phyloP scores from a whole-genome alignment of 768 basidiomycete species.

The Panaeolus papilionaceus region DNA sequence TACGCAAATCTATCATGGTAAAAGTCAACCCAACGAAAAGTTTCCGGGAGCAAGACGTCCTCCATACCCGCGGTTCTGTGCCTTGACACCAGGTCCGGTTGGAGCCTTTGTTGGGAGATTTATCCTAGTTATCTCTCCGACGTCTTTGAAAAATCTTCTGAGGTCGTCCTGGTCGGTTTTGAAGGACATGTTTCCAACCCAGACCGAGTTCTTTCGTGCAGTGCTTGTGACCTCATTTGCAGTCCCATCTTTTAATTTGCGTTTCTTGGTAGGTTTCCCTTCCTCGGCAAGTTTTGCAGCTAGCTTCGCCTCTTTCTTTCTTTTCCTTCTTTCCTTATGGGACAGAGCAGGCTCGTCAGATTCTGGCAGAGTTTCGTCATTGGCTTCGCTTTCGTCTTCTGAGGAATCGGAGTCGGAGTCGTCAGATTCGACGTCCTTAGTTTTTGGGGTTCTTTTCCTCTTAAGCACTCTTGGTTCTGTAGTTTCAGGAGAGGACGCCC shows the following conservation, averaged over 20 bases:
- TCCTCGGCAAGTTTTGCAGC: slow-evolving; percentile 33
- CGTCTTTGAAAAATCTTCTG: slow-evolving; percentile 69
- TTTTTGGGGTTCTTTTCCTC: slow-evolving; percentile 35
- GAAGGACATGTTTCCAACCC: slow-evolving; percentile 96
- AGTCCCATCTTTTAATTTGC: slow-evolving; percentile 49
- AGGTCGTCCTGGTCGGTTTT: slow-evolving; percentile 84
- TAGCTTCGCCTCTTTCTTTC: slow-evolving; percentile 54
- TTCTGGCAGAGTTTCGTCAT: slow-evolving; percentile 4
- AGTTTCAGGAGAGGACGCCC: slow-evolving; percentile 35
- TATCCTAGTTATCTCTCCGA: slow-evolving; percentile 78
- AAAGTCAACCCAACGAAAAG: slow-evolving; percentile 10
- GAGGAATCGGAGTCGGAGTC: slow-evolving; percentile 26
- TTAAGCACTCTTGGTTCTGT: slow-evolving; percentile 31
- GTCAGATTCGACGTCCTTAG: slow-evolving; percentile 17
- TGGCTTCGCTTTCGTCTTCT: slow-evolving; percentile 19
- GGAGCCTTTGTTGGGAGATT: slow-evolving; percentile 84
- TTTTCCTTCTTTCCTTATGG: slow-evolving; percentile 73
- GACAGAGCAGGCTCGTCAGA: slow-evolving; percentile 64
- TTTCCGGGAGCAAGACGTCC: slow-evolving; percentile 22
- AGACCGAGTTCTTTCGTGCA: slow-evolving; percentile 86
- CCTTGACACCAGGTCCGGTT: slow-evolving; percentile 51
- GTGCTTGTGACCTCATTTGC: slow-evolving; percentile 36
- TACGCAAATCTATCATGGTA: slow-evolving; percentile 83
- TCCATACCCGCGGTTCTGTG: slow-evolving; percentile 82
- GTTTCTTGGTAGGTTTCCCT: slow-evolving; percentile 47